These are phyloP conservation scores for Pseudogymnoascus sp. DNA, from an alignment of 2,329 filamentous ascomycete genomes.

Conservation along the genomic window DNA sequence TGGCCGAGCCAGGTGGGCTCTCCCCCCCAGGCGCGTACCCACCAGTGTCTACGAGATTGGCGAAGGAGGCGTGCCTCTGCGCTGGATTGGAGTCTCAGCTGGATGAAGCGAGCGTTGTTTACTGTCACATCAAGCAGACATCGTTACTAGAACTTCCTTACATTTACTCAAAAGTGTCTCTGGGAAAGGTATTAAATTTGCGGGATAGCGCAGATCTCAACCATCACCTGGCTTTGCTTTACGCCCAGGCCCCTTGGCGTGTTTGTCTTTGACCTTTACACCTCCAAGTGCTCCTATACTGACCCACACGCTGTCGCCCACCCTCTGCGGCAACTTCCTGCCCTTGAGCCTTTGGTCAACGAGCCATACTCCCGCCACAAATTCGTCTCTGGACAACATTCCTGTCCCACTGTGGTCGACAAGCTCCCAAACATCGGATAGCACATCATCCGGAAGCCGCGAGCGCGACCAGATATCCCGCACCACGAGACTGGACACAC, in stretches of 20 bases:
- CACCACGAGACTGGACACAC: constrained; percentile 59
- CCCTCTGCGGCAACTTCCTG: constrained; percentile 62
- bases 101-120: constrained; percentile 17
- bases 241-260: neutral
- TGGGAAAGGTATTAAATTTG: neutral
- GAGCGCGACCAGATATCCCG: constrained; percentile 69
- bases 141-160: neutral
- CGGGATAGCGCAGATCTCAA: neutral
- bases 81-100: constrained; percentile 42
- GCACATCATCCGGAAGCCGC: constrained; percentile 55
- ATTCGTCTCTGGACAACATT: constrained; percentile 57
- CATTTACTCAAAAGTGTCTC: neutral
- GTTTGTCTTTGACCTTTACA: constrained; percentile 21
- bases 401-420: constrained; percentile 52
- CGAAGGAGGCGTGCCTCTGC: constrained; percentile 47
- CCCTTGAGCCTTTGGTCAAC: constrained; percentile 74
- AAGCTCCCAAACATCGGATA: constrained; percentile 69
- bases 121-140: neutral
- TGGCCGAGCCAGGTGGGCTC: constrained; percentile 57
- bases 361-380: constrained; percentile 76
- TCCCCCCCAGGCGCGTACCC: constrained; percentile 53
- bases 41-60: constrained; percentile 48
- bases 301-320: constrained; percentile 67
- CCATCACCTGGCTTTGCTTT: neutral
- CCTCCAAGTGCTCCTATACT: constrained; percentile 45